These are phyloP conservation scores for Arthrobotrys sinensis DNA, from an alignment of 2,329 filamentous ascomycete species.

Conservation along the genomic window DNA sequence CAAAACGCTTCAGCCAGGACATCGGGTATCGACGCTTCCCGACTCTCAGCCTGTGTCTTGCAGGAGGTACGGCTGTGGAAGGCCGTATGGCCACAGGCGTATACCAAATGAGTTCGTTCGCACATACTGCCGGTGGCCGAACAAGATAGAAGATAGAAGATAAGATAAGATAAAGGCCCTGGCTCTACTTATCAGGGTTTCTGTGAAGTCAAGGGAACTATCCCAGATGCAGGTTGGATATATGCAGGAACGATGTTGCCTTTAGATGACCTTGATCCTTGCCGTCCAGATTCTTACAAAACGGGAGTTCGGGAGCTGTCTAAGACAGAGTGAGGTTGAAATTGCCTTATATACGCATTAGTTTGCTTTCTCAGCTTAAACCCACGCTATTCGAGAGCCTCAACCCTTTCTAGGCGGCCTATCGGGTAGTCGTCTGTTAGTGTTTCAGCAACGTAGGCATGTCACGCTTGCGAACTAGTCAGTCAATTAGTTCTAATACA, in stretches of 20 bases:
- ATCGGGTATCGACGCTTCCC: not conserved
- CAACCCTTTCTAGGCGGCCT: not conserved
- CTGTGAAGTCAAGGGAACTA: conserved; percentile 8
- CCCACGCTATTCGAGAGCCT: not conserved
- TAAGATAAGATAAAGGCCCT: not conserved
- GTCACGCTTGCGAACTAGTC: too few relatives aligned
- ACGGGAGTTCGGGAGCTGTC: not conserved
- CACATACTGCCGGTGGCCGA: conserved; percentile 20
- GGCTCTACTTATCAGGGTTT: not conserved
- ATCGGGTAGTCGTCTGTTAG: not conserved
- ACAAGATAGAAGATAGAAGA: not conserved
- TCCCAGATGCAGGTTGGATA: not conserved
- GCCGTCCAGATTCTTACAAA: not conserved
- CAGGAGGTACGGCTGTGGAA: conserved; percentile 34
- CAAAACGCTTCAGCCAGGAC: not conserved
- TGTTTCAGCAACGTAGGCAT: too few relatives aligned
- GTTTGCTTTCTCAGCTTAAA: not conserved
- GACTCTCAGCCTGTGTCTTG: conserved; percentile 10
- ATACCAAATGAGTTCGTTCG: conserved; percentile 32
- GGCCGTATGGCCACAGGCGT: conserved; percentile 21
- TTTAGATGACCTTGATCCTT: conserved; percentile 1
- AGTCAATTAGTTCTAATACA: too few relatives aligned
- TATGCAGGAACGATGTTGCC: conserved; percentile 1
- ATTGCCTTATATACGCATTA: conserved; percentile 7
- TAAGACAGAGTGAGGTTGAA: conserved; percentile 17